Evolutionary conservation across 2,329 filamentous ascomycete species (phyloP).

Genomic region (Dactylellina drechsleri): DNA sequence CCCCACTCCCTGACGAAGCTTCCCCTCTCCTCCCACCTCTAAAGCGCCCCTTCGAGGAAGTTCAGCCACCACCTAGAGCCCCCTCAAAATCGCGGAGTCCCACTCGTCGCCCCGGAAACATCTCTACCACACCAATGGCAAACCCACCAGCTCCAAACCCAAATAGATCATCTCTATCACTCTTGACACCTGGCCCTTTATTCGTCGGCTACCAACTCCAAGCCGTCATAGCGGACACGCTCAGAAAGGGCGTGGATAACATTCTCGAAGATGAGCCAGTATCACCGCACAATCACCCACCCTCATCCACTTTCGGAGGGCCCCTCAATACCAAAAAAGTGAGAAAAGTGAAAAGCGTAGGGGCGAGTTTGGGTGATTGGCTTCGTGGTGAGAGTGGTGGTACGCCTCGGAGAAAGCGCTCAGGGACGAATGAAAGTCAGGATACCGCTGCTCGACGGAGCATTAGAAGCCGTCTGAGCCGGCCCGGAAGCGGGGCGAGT

Average conservation of each 20-base stretch:
- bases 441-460: slow-evolving; percentile 12
- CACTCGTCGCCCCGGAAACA: slow-evolving; percentile 33
- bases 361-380: slow-evolving; percentile 45
- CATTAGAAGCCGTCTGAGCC: slow-evolving; percentile 31
- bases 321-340: slow-evolving; percentile 31
- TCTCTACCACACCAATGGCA: slow-evolving; percentile 32
- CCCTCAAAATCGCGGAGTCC: slow-evolving; percentile 41
- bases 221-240: slow-evolving; percentile 56
- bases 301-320: background rate
- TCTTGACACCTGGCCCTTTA: slow-evolving; percentile 56
- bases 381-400: slow-evolving; percentile 31
- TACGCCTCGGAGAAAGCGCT: slow-evolving; percentile 29
- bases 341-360: slow-evolving; percentile 50
- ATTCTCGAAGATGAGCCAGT: slow-evolving; percentile 47
- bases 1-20: slow-evolving; percentile 24
- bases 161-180: slow-evolving; percentile 40
- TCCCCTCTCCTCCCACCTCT: slow-evolving; percentile 45
- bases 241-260: slow-evolving; percentile 44
- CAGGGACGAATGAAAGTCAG: slow-evolving; percentile 38
- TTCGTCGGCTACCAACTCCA: slow-evolving; percentile 58
- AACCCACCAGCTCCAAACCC: slow-evolving; percentile 40
- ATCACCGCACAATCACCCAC: slow-evolving; percentile 18
- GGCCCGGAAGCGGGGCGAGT: slow-evolving; percentile 28
- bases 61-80: slow-evolving; percentile 1
- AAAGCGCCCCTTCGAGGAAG: slow-evolving; percentile 41